Evolutionary conservation across 2,329 filamentous ascomycete species (phyloP).

Genomic region (Raffaelea albimanens): DNA sequence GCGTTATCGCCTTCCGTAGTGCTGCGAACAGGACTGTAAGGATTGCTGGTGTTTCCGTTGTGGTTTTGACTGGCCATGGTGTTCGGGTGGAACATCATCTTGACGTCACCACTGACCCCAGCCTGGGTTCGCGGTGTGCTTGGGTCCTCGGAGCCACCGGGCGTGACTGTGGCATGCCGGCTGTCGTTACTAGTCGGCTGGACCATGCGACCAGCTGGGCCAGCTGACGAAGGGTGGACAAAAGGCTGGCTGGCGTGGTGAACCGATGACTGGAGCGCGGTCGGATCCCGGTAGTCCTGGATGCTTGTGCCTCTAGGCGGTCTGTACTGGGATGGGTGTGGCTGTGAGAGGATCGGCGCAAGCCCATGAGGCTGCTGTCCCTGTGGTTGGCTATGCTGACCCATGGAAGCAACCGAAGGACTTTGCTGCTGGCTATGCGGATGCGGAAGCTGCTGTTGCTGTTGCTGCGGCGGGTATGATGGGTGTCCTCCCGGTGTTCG

Average conservation of each 20-base stretch:
- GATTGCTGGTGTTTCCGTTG: no score
- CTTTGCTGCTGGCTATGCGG: not conserved
- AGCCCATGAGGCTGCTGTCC: not conserved
- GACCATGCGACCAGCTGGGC: no score
- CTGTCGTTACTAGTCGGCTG: no score
- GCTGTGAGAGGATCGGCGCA: conserved; percentile 14
- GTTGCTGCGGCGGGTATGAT: not conserved
- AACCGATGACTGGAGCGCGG: conserved; percentile 6
- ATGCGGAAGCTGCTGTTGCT: conserved; percentile 1
- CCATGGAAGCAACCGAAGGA: no score
- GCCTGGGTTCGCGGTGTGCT: no score
- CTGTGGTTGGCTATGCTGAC: not conserved
- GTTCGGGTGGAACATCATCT: no score
- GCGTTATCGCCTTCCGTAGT: not conserved
- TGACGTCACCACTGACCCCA: no score
- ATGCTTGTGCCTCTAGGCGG: conserved; percentile 9
- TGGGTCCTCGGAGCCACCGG: no score
- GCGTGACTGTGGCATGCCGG: no score
- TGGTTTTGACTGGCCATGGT: no score
- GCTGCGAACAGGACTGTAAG: not conserved
- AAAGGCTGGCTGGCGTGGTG: not conserved
- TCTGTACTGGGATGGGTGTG: conserved; percentile 14
- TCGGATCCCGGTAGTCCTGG: conserved; percentile 16
- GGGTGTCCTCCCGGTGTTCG: conserved; percentile 6
- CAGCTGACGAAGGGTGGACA: not conserved